Percentiles rank a stretch among this genome's conserved stretches.
Evolutionary conservation across 371 early-diverging fungal genomes (phyloP).

Genomic region (Rhizopus stolonifer): DNA sequence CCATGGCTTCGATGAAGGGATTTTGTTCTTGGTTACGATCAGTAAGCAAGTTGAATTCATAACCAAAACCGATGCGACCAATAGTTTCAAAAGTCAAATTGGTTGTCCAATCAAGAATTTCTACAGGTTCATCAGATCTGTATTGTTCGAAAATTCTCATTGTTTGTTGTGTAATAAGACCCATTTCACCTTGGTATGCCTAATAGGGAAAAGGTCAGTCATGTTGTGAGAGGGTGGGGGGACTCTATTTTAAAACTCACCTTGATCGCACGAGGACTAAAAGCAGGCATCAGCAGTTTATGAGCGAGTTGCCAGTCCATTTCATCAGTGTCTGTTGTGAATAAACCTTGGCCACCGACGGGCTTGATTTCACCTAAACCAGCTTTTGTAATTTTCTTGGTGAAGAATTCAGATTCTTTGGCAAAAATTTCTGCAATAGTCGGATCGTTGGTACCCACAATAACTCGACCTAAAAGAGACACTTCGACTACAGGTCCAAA

Average conservation of each 20-base stretch:
- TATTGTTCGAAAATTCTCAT: constrained; percentile 40
- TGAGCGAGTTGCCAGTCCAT: constrained; percentile 54
- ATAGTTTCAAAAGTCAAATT: constrained; percentile 55
- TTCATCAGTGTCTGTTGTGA: constrained; percentile 47
- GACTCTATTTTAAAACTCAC: constrained; percentile 4
- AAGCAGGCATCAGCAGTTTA: constrained; percentile 60
- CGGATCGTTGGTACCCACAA: constrained; percentile 35
- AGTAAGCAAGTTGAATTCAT: constrained; percentile 52
- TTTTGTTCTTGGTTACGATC: constrained; percentile 35
- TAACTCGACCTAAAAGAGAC: constrained; percentile 22
- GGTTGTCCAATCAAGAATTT: constrained; percentile 56
- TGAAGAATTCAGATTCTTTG: constrained; percentile 43
- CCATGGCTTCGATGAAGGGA: constrained; percentile 58
- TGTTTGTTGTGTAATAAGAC: constrained; percentile 32
- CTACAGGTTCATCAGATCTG: constrained; percentile 35
- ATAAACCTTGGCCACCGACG: constrained; percentile 42
- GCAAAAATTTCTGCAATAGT: constrained; percentile 34
- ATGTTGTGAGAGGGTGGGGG: not conserved
- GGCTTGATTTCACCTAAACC: constrained; percentile 32
- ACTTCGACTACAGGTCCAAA: constrained; percentile 36
- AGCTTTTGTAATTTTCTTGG: constrained; percentile 29
- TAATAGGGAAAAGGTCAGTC: constrained; percentile 4
- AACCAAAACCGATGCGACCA: constrained; percentile 60
- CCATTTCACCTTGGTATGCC: constrained; percentile 50
- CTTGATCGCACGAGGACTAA: constrained; percentile 40